These are phyloP conservation scores for Pleurozium schreberi DNA, from an alignment of 225 moss, liverwort and hornwort species.

Conservation along the genomic window DNA sequence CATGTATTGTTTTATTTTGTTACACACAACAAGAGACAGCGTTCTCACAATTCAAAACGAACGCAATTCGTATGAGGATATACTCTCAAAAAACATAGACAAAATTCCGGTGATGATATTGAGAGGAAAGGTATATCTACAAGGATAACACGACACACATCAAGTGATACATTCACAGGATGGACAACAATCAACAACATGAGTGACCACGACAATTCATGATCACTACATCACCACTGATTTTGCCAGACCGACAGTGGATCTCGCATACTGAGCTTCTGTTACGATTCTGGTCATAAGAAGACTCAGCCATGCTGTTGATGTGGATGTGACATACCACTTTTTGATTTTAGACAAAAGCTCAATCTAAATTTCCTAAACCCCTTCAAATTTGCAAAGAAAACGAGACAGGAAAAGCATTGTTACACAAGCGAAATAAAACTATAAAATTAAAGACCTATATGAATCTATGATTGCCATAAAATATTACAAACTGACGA, in stretches of 20 bases:
- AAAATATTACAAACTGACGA: neutral
- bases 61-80: neutral
- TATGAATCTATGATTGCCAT: neutral
- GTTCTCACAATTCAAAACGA: neutral
- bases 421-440: neutral
- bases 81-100: neutral
- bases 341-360: neutral
- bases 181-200: slow-evolving; percentile 5
- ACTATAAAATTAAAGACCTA: neutral
- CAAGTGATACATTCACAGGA: neutral
- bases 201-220: neutral
- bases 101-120: neutral
- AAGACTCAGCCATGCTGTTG: slow-evolving; percentile 11
- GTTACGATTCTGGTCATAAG: slow-evolving; percentile 9
- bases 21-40: neutral
- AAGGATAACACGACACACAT: neutral
- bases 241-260: slow-evolving; percentile 7
- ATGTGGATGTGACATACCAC: slow-evolving; percentile 1
- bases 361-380: slow-evolving; percentile 12
- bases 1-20: neutral
- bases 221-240: neutral
- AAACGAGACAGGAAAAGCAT: neutral
- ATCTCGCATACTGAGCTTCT: slow-evolving; percentile 30
- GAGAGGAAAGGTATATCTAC: neutral
- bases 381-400: slow-evolving; percentile 5